Conservation (phyloP, 805 yeast genomes). For the Jamesozyma hellenica region DNA sequence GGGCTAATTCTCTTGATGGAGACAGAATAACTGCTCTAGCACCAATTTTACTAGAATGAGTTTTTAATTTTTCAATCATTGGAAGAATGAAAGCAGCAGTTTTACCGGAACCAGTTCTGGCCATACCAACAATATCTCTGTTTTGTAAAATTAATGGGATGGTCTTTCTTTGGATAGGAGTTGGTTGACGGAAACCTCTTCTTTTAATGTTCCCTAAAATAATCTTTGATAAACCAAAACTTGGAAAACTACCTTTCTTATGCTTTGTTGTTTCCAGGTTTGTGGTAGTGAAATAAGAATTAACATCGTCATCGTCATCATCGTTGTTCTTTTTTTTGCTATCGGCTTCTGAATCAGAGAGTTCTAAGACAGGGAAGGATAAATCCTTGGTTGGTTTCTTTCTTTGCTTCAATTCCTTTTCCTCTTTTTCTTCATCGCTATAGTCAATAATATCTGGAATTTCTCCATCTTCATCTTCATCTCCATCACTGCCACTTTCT, state of each 20-base stretch:
- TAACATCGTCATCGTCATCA: slow-evolving; percentile 38
- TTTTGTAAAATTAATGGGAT: slow-evolving; percentile 81
- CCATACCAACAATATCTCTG: slow-evolving; percentile 98
- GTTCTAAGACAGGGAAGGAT: slow-evolving; percentile 41
- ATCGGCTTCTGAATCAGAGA: slow-evolving; percentile 41
- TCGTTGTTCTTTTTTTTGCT: slow-evolving; percentile 12
- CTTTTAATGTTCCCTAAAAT: slow-evolving; percentile 59
- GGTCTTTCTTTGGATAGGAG: slow-evolving; percentile 95
- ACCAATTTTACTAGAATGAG: slow-evolving; percentile 81
- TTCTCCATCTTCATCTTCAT: slow-evolving; percentile 16
- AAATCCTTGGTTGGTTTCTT: slow-evolving; percentile 3
- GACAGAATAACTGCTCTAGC: slow-evolving; percentile 80
- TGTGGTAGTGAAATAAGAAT: slow-evolving; percentile 34
- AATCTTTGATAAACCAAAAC: slow-evolving; percentile 76
- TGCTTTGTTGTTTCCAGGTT: slow-evolving; percentile 22
- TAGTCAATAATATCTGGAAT: slow-evolving; percentile 23
- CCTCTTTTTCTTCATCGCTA: slow-evolving; percentile 35
- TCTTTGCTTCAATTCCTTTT: slow-evolving; percentile 12
- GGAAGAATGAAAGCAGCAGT: slow-evolving; percentile 96
- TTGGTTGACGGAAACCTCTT: slow-evolving; percentile 89
- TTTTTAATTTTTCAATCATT: slow-evolving; percentile 70
- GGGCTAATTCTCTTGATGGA: slow-evolving; percentile 93
- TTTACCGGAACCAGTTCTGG: slow-evolving; percentile 97
- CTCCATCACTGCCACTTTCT: slow-evolving; percentile 28
- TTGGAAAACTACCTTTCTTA: slow-evolving; percentile 73